Evolutionary conservation across 306 rosid species (phyloP).

Genomic region (Gastrolobium villosum): DNA sequence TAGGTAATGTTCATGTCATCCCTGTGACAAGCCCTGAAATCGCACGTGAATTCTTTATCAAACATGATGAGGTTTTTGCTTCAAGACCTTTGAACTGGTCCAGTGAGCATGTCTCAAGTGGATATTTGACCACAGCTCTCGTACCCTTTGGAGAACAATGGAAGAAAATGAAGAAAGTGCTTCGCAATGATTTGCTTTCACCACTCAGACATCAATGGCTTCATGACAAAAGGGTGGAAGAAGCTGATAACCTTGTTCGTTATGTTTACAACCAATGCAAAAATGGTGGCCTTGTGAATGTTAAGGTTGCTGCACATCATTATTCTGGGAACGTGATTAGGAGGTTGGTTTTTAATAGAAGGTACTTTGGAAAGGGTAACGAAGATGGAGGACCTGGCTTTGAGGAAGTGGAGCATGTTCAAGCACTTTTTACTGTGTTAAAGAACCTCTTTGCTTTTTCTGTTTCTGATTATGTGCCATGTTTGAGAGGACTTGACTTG

Average conservation of each 20-base stretch:
- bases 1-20: too few species aligned
- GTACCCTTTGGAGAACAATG: too few species aligned
- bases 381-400: too few species aligned
- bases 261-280: conserved; percentile 31
- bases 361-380: too few species aligned
- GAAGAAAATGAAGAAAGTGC: too few species aligned
- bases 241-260: conserved; percentile 47
- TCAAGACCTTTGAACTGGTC: conserved; percentile 46
- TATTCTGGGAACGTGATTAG: conserved; percentile 44
- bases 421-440: conserved; percentile 31
- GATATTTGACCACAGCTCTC: conserved; percentile 10
- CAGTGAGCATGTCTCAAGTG: conserved; percentile 28
- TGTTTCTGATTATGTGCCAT: conserved; percentile 49
- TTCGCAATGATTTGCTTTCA: too few species aligned
- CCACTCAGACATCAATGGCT: too few species aligned
- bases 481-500: conserved; percentile 7
- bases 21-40: too few species aligned
- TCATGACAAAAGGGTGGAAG: neutral
- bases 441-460: conserved; percentile 37
- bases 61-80: conserved; percentile 42
- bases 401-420: conserved; percentile 46
- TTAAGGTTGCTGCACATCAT: conserved; percentile 36
- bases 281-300: conserved; percentile 12
- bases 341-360: neutral
- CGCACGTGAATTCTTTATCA: conserved; percentile 43